Evolutionary conservation across 257 asterid genomes (phyloP).

Genomic region (Coffea canephora): DNA sequence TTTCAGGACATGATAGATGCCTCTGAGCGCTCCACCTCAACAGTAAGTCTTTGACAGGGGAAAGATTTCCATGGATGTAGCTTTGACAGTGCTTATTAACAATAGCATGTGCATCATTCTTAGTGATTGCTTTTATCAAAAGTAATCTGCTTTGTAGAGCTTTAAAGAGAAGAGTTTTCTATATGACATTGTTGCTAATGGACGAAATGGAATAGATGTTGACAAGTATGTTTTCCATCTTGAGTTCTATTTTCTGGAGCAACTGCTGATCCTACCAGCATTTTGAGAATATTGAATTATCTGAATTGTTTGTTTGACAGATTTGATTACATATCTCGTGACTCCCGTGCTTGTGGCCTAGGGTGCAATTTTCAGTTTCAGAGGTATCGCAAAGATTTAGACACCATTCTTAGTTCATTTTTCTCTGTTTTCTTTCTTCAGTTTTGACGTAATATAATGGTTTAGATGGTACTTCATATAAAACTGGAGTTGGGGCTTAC

Average conservation of each 20-base stretch:
- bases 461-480: neutral
- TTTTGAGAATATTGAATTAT: constrained; percentile 9
- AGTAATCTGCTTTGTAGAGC: constrained; percentile 39
- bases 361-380: constrained; percentile 80
- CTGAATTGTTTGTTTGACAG: constrained; percentile 35
- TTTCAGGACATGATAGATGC: constrained; percentile 80
- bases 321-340: constrained; percentile 88
- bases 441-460: neutral
- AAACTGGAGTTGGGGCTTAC: neutral
- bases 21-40: constrained; percentile 48
- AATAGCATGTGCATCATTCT: neutral
- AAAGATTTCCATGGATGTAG: constrained; percentile 8
- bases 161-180: constrained; percentile 61
- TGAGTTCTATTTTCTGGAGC: constrained; percentile 6
- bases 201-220: constrained; percentile 91
- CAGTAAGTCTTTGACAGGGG: constrained; percentile 40
- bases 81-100: neutral
- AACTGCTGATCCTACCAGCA: constrained; percentile 6
- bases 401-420: constrained; percentile 9
- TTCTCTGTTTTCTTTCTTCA: constrained; percentile 5
- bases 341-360: constrained; percentile 92
- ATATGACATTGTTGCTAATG: constrained; percentile 91
- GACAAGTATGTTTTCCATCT: constrained; percentile 62
- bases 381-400: constrained; percentile 42
- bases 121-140: neutral